Base-by-base conservation (phyloP, 2,329 filamentous ascomycete genomes). In the Ascochyta rabiei region DNA sequence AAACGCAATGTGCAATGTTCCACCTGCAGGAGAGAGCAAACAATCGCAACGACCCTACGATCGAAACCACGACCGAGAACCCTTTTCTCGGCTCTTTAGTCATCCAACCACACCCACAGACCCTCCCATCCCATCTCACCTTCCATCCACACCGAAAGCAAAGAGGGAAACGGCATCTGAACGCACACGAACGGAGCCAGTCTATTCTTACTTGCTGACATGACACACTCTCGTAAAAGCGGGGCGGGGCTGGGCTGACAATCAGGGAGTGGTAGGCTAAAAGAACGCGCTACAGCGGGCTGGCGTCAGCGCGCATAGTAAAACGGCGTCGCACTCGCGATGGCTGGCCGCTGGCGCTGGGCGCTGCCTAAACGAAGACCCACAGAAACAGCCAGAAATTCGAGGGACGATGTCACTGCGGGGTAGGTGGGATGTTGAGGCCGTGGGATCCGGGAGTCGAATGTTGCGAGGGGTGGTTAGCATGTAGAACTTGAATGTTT, bases 251-350 rank as follows among this genome's bases (percentile, higher is more conserved):
- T 18, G 40, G 38, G n/a, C 16, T 18, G 40, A 33, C 33, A 41
- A 13, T 48, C 34, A 18, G 40, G 43, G 3, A 31, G 6, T 55
- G 40, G 53, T 52, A 39, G 37, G 47, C 55, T 57, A 54, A 28
- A 28, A 28, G n/a, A 3, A 15, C 15, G 23, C 44, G 26, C 50
- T 43, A 54, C 41, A 40, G 43, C 24, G 41, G 52, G 42, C 46
- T 52, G 53, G 58, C 57, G 51, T 64, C 57, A 62, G 58, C 60
- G 41, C 56, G 58, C 61, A 58, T 60, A 7, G 16, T 31, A 48
- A 28, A 48, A 57, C 39, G 51, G 43, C 31, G 26, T 33, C 41
- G 37, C 24, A 42, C 38, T 59, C 58, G 47, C 43, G 59, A 48
- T 46, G 35, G 51, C 28, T 44, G 41, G 41, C 35, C 6, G n/a